Base-by-base conservation (phyloP, 495 filamentous ascomycete genomes). In the Tetracladium setigerum region DNA sequence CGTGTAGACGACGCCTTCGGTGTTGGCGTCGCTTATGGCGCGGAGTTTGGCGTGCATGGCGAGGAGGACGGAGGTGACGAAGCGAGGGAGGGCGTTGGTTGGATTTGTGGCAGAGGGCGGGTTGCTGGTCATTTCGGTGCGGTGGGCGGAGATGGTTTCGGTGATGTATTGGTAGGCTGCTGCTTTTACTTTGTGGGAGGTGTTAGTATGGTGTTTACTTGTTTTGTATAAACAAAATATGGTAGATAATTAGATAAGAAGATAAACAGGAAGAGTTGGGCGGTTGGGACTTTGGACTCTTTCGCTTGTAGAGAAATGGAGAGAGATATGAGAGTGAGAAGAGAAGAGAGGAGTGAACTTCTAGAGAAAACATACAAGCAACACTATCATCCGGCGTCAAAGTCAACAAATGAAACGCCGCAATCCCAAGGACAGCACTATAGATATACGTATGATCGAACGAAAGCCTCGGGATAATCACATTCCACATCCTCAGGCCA, bases 1-100 rank as follows among this genome's bases (percentile, higher is more conserved):
- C 8, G 43, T 45, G 17, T 45, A 45, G 15, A 16, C 14, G 14
- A 45, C 15, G 16, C 16, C 43, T 3, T 27, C 22, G 15, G 31
- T 45, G 15, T 37, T 37, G 5, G 16, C 30, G 19, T 45, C 43
- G 14, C 14, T 35, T 18, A 22, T 45, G n/a, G 32, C 24, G 15
- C 43, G 43, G 1, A 19, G 7, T 33, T 45, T 45, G 31, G 43
- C 43, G 31, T 45, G 43, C 43, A 45, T 36, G 10, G 43, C 24
- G n/a, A 45, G 30, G 11, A 45, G 32, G 4, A 45, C 5, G 4
- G 43, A 45, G 18, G 43, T 45, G 15, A 33, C 35, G n/a, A 45
- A 36, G 16, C 43, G 43, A 18, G 34, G 34, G 19, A 45, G 24
- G 4, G 30, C 9, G 10, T 45, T 37, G 43, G 2, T 34, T 1